phyloP scores from a whole-genome alignment of 2,329 filamentous ascomycete species.

The Pestalotiopsis sp. region DNA sequence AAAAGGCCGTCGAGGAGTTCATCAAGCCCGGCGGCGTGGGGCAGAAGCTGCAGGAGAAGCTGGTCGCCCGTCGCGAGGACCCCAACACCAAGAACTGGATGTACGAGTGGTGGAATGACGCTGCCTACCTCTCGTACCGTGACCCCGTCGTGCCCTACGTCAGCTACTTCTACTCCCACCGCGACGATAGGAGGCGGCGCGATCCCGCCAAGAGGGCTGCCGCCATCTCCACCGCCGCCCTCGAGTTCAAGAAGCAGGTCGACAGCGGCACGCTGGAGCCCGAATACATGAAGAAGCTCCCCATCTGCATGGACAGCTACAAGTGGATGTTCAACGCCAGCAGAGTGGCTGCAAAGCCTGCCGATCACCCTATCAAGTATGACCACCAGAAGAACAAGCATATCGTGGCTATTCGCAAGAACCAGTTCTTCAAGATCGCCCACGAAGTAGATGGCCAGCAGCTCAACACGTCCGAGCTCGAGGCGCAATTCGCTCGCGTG shows the following conservation, averaged over 20 bases:
- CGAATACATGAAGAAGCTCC: conserved; percentile 97
- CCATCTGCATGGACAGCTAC: conserved; percentile 98
- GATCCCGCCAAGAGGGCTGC: conserved; percentile 92
- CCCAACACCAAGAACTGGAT: conserved; percentile 91
- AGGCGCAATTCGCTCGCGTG: conserved; percentile 83
- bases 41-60: conserved; percentile 82
- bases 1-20: conserved; percentile 86
- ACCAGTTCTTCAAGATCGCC: conserved; percentile 92
- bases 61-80: conserved; percentile 77
- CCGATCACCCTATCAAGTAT: conserved; percentile 85
- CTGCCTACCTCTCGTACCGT: conserved; percentile 88
- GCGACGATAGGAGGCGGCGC: conserved; percentile 85
- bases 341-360: conserved; percentile 79
- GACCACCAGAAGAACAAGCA: conserved; percentile 75
- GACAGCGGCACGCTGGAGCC: conserved; percentile 83
- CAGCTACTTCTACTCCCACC: conserved; percentile 98
- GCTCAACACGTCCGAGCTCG: conserved; percentile 86
- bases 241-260: conserved; percentile 95
- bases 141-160: conserved; percentile 98
- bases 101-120: conserved; percentile 97
- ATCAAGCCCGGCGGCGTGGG: conserved; percentile 84
- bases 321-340: conserved; percentile 98
- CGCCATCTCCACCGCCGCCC: conserved; percentile 79
- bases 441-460: conserved; percentile 82
- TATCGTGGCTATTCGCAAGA: conserved; percentile 89